Conservation (phyloP, 495 filamentous ascomycete genomes). For the Delitschia confertaspora region DNA sequence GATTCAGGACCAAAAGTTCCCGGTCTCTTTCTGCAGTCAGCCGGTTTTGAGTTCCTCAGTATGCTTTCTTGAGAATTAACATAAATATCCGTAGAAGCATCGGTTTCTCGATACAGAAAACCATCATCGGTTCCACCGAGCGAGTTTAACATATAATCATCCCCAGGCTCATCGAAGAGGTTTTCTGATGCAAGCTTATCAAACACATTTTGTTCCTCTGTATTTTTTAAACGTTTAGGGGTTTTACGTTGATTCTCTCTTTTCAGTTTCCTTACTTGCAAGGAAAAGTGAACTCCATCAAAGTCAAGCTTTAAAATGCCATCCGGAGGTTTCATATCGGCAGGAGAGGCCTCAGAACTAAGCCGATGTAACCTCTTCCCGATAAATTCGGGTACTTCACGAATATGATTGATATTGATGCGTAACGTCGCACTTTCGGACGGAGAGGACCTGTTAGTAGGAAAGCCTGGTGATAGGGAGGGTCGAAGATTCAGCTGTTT, state of each 20-base stretch:
- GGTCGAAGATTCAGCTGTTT: constrained; percentile 22
- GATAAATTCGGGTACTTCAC: background rate
- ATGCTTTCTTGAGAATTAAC: background rate
- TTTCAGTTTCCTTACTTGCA: too few species aligned
- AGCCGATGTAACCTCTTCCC: constrained; percentile 11
- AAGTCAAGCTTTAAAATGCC: constrained; percentile 10
- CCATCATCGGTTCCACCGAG: background rate
- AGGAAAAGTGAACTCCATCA: constrained; percentile 9
- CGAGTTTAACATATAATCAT: too few species aligned
- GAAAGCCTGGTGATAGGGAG: background rate
- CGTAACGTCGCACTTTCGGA: constrained; percentile 9
- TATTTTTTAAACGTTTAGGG: background rate
- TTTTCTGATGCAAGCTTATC: background rate
- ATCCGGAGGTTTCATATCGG: constrained; percentile 22
- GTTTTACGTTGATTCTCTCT: constrained; percentile 11
- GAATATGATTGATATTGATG: constrained; percentile 20
- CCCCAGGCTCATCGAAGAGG: background rate
- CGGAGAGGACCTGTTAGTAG: background rate
- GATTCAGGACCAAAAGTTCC: background rate
- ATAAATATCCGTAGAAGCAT: background rate
- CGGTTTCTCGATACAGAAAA: background rate
- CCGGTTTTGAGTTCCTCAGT: background rate
- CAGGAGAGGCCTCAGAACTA: constrained; percentile 11
- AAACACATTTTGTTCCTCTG: constrained; percentile 1
- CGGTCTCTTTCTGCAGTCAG: background rate